Percentiles rank a stretch among this genome's conserved stretches.
These are phyloP conservation scores for Mangifera indica DNA, from an alignment of 345 rosid genomes.

Conservation along the genomic window DNA sequence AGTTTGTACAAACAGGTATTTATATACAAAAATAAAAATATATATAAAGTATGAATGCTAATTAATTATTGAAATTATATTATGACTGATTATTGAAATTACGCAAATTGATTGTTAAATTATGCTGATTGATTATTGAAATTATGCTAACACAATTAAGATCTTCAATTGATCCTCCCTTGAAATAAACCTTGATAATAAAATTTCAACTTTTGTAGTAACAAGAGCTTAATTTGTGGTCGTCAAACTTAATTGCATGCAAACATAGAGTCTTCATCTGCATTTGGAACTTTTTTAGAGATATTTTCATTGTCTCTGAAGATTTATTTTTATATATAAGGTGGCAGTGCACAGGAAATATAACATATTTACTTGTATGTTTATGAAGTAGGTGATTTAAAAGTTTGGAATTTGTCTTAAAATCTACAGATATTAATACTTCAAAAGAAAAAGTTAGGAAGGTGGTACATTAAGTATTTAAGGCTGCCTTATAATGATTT, in stretches of 20 bases:
- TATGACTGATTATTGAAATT: no score
- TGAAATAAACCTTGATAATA: neutral
- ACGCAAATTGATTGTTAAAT: no score
- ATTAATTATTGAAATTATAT: no score
- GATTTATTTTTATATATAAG: neutral
- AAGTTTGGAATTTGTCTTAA: neutral
- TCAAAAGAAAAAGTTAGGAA: neutral
- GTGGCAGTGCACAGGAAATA: neutral
- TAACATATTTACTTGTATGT: neutral
- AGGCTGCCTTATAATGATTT: neutral
- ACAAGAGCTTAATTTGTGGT: no score
- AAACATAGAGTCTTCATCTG: neutral
- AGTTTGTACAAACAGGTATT: no score
- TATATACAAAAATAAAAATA: no score
- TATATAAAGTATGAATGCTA: no score
- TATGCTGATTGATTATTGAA: no score
- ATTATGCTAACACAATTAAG: no score
- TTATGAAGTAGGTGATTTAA: neutral
- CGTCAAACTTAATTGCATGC: no score
- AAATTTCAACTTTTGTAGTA: no score
- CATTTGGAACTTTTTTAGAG: neutral
- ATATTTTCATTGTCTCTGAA: neutral
- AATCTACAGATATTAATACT: neutral
- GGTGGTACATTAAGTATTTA: no score
- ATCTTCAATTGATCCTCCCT: neutral